A percentile compares a stretch with the other conserved stretches of the same genome.
Conservation (phyloP, 106 monocot species). For the Posidonia australis region DNA sequence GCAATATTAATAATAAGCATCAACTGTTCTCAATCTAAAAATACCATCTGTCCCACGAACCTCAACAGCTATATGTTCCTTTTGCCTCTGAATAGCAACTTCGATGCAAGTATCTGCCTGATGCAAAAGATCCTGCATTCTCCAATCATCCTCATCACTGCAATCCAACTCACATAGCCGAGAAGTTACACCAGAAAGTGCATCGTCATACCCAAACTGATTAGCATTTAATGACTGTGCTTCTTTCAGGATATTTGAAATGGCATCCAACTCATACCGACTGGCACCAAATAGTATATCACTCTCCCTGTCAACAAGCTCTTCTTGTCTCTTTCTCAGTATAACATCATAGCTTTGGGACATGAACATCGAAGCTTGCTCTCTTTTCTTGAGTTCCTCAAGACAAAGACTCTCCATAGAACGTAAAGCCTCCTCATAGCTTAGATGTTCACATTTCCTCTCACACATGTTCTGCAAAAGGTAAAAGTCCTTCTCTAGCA, state of each 20-base stretch:
- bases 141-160: constrained; percentile 51
- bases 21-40: not conserved
- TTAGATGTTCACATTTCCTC: constrained; percentile 62
- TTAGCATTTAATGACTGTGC: constrained; percentile 39
- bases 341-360: constrained; percentile 46
- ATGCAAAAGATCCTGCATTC: constrained; percentile 43
- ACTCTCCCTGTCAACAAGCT: constrained; percentile 44
- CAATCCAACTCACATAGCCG: constrained; percentile 49
- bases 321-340: constrained; percentile 59
- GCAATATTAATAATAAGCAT: not conserved
- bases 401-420: constrained; percentile 41
- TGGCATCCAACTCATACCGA: constrained; percentile 57
- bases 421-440: constrained; percentile 51
- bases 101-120: constrained; percentile 51
- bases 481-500: constrained; percentile 67
- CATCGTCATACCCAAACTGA: constrained; percentile 65
- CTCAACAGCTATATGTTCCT: constrained; percentile 63
- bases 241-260: constrained; percentile 75
- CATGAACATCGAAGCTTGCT: constrained; percentile 17
- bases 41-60: constrained; percentile 18
- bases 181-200: constrained; percentile 37
- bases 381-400: constrained; percentile 59
- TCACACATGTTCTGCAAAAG: constrained; percentile 57
- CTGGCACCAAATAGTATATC: constrained; percentile 24
- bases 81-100: constrained; percentile 50